These are phyloP conservation scores for Phaseolus coccineus DNA, from an alignment of 331 rosid species.

Conservation along the genomic window DNA sequence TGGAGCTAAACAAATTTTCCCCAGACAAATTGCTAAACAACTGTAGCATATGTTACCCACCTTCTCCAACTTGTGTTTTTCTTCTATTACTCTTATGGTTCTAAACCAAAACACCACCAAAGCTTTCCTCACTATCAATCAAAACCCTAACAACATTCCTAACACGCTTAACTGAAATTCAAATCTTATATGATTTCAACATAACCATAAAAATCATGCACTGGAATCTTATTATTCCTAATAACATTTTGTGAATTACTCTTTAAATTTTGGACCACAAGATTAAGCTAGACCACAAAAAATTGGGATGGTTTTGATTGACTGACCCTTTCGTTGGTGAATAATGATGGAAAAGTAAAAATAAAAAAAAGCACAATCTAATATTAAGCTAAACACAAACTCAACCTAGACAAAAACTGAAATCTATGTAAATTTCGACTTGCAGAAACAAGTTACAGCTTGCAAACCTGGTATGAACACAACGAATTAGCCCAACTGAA, in stretches of 20 bases:
- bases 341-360: neutral
- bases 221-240: too few species aligned
- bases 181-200: too few species aligned
- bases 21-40: constrained; percentile 65
- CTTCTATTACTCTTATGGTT: too few species aligned
- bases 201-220: too few species aligned
- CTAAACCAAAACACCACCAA: too few species aligned
- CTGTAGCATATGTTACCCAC: constrained; percentile 55
- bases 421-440: constrained; percentile 26
- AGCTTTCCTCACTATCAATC: too few species aligned
- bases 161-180: too few species aligned
- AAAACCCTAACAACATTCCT: too few species aligned
- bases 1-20: constrained; percentile 58
- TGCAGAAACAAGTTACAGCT: constrained; percentile 31
- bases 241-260: too few species aligned
- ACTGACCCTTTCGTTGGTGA: constrained; percentile 4
- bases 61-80: too few species aligned
- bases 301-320: neutral
- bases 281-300: neutral
- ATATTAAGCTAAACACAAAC: constrained; percentile 29
- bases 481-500: constrained; percentile 42
- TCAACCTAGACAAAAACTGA: constrained; percentile 21
- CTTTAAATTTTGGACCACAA: too few species aligned
- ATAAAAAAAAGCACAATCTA: neutral
- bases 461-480: constrained; percentile 56